Base-by-base conservation (phyloP, 495 filamentous ascomycete species). In the Neurospora terricola region DNA sequence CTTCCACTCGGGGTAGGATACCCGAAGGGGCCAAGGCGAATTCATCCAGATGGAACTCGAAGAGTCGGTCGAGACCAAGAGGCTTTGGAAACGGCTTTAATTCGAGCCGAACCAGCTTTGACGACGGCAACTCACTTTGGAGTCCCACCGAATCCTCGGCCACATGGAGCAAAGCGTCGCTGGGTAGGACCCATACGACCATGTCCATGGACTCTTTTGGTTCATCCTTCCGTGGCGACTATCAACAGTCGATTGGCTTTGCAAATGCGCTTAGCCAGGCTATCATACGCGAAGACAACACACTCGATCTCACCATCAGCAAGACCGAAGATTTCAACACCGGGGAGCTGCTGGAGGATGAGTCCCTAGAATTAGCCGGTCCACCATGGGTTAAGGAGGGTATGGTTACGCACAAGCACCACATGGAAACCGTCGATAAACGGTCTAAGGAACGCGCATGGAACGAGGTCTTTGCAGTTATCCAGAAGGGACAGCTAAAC, bases 311-410 rank as follows among this genome's bases (percentile, higher is more conserved):
- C 79, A 83, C 75, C 82, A 89, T 75, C 81, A 86, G 78, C 77
- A 82, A 75, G 84, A 88, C 77, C 71, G 85, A 87, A 3, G 87
- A 88, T 16, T 69, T 86, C 48, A 86, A 87, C 36, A 87, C 82
- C n/a, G 86, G 87, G 39, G 90, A 91, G 54, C 86, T 96, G 21
- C 87, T 98, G 0, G 96, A 98, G 75, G 96, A 98, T 77, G 96
- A 98, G 77, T 91, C 90, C 0, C 84, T 99, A 21, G 94, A 96
- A 76, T 89, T 99, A 48, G 90, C 90, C 7, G 96, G 96, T 21
- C 93, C 96, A 10, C 96, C 96, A 10, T 99, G 96, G 96, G 92
- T 96, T 43, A 99, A 99, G 78, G 96, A 99, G 81, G 96, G 96
- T 43, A 92, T 96, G 73, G 83, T 98, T 18, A 95, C 94, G 76